A percentile compares a stretch with the other conserved stretches of the same genome.
phyloP scores from a whole-genome alignment of 164 flowering plant genomes.

The Aristolochia contorta region DNA sequence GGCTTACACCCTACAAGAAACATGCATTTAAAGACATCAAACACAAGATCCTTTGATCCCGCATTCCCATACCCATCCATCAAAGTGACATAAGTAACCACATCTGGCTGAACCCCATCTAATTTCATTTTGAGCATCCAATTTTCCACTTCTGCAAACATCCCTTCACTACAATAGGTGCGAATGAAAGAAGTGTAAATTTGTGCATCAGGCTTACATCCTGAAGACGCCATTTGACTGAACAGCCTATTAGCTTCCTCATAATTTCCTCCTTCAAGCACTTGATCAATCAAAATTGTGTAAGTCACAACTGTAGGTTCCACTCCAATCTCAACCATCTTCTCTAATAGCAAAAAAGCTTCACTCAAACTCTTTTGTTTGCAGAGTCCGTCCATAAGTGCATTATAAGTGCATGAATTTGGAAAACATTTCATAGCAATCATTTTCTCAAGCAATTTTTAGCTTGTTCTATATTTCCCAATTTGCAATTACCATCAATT shows the following conservation, averaged over 20 bases:
- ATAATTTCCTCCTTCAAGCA: slow-evolving; percentile 44
- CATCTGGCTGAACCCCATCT: slow-evolving; percentile 48
- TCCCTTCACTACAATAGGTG: slow-evolving; percentile 40
- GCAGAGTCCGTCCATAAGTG: slow-evolving; percentile 56
- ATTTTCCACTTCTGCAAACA: slow-evolving; percentile 44
- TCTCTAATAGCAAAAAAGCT: slow-evolving; percentile 34
- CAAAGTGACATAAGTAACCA: slow-evolving; percentile 35
- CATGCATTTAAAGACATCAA: slow-evolving; percentile 57
- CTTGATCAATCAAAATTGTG: slow-evolving; percentile 47
- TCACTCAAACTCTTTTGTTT: slow-evolving; percentile 39
- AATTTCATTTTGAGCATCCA: slow-evolving; percentile 43
- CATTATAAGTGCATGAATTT: slow-evolving; percentile 51
- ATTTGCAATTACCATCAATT: slow-evolving; percentile 69
- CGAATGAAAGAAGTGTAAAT: slow-evolving; percentile 55
- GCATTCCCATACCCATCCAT: slow-evolving; percentile 50
- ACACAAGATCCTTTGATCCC: slow-evolving; percentile 35
- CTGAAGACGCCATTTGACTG: slow-evolving; percentile 41
- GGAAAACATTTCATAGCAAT: slow-evolving; percentile 36
- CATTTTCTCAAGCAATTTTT: slow-evolving; percentile 46
- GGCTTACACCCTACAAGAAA: slow-evolving; percentile 47
- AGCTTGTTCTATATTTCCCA: slow-evolving; percentile 41
- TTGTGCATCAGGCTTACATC: slow-evolving; percentile 47
- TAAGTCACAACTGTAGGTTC: slow-evolving; percentile 47
- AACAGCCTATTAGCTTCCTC: slow-evolving; percentile 41
- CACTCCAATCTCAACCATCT: slow-evolving; percentile 42